Conservation (phyloP, 495 filamentous ascomycete genomes). For the Penicillium subrubescens region DNA sequence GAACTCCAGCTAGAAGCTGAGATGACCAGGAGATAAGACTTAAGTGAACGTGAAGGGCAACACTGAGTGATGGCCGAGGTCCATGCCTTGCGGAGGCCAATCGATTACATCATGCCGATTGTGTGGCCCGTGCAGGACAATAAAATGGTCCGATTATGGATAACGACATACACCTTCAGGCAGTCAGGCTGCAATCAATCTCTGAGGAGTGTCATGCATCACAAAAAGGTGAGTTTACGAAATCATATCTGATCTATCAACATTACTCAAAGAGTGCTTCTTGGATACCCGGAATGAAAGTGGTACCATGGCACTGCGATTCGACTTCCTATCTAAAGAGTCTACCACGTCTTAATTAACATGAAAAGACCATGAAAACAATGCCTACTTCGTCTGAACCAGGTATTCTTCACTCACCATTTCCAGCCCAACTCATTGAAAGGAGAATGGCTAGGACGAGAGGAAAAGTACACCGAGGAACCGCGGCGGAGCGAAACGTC, state of each 20-base stretch:
- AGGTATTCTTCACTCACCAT: no score
- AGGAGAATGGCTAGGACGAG: no score
- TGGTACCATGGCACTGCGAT: no score
- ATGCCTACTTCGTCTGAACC: no score
- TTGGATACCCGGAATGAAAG: neutral
- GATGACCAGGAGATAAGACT: slow-evolving; percentile 6
- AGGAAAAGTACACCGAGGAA: no score
- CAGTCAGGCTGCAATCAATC: neutral
- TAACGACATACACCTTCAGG: neutral
- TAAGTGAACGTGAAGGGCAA: slow-evolving; percentile 22
- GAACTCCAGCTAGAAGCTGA: neutral
- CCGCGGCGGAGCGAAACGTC: no score
- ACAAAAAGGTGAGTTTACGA: neutral
- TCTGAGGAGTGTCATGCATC: neutral
- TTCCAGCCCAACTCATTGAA: neutral
- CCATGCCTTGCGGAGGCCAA: slow-evolving; percentile 13
- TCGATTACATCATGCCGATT: slow-evolving; percentile 38
- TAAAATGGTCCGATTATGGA: neutral
- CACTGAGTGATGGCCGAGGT: slow-evolving; percentile 24
- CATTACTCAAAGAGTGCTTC: neutral
- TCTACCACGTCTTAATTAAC: no score
- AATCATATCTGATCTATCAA: neutral
- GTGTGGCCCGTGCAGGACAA: slow-evolving; percentile 20
- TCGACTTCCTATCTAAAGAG: no score
- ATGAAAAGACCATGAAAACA: no score